Evolutionary conservation across 2,329 filamentous ascomycete species (phyloP).

Genomic region (Aspergillus novofumigatus): DNA sequence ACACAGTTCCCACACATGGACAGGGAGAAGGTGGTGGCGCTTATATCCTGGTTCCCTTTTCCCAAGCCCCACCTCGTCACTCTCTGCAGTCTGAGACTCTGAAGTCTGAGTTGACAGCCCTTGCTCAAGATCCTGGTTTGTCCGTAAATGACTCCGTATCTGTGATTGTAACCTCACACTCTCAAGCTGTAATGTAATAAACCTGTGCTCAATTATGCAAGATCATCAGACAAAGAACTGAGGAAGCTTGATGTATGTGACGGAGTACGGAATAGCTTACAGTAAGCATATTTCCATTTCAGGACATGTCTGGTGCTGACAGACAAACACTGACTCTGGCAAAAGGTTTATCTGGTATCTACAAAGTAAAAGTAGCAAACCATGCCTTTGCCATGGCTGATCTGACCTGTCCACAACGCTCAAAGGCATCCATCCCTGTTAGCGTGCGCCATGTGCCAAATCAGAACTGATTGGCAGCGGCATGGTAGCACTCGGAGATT

Average conservation of each 20-base stretch:
- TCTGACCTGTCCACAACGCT: not conserved
- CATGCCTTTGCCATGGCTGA: conserved; percentile 1
- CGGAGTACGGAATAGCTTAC: not conserved
- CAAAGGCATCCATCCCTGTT: not conserved
- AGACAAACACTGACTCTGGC: not conserved
- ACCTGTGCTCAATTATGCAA: not conserved
- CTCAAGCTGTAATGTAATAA: not conserved
- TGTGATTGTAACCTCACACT: no score
- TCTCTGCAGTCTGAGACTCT: not conserved
- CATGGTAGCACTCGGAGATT: conserved; percentile 3
- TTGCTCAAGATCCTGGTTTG: not conserved
- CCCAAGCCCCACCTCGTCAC: not conserved
- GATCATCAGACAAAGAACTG: not conserved
- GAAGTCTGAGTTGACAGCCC: not conserved
- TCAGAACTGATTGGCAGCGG: not conserved
- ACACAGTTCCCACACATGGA: conserved; percentile 3
- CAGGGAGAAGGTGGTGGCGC: conserved; percentile 2
- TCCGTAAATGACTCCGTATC: no score
- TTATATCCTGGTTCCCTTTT: not conserved
- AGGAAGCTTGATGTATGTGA: not conserved
- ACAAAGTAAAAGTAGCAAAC: no score
- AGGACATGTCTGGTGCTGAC: not conserved
- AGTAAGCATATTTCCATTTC: not conserved
- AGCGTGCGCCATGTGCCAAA: conserved; percentile 5
- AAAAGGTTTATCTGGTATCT: not conserved